Evolutionary conservation across 257 asterid genomes (phyloP), one percentile per base, ranked within the genome.

Genomic region (Solanum virginianum): DNA sequence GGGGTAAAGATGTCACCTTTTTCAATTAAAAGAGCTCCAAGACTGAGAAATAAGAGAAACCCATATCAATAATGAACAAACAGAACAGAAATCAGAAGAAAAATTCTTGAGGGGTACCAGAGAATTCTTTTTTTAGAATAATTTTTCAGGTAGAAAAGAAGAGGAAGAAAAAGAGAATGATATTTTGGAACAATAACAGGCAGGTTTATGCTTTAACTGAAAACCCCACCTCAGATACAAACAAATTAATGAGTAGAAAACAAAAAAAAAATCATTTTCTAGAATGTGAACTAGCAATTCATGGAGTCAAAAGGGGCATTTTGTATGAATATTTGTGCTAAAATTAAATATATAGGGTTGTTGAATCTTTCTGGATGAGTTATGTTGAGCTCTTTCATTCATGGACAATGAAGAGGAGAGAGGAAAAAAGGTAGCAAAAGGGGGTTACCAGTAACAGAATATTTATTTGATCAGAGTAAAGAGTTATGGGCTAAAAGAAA

Each of bases 1-100:
- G 72, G 83, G 85, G 85, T 36, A 85, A 83, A 88, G 85, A 62
- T 80, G 85, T 85, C 88, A 89, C 94, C 93, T 92, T 89, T 43
- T 77, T 72, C 70, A 91, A 88, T 87, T 80, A 88, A 54, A 77
- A 49, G 47, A 86, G 86, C 84, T 84, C 80, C 89, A 85, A 84
- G 55, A 86, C 85, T 39, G 84, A 86, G 24, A 86, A 71, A 71
- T 20, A 51, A 71, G 66, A 55, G 84, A 85, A 59, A 45, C 89
- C 85, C 81, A 85, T 86, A 87, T 83, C 55, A 74, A 85, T 6
- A 72, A 88, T 66, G 36, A 49, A 45, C 83, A 84, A 80, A 82
- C 18, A 75, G 71, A 72, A 47, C 53, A 45, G 7, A 81, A 43
- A 59, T 57, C 32, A 57, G 36, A 15, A 65, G 26, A 60, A 82